Evolutionary conservation across 768 basidiomycete species (phyloP).

Genomic region (Tylopilus felleus): DNA sequence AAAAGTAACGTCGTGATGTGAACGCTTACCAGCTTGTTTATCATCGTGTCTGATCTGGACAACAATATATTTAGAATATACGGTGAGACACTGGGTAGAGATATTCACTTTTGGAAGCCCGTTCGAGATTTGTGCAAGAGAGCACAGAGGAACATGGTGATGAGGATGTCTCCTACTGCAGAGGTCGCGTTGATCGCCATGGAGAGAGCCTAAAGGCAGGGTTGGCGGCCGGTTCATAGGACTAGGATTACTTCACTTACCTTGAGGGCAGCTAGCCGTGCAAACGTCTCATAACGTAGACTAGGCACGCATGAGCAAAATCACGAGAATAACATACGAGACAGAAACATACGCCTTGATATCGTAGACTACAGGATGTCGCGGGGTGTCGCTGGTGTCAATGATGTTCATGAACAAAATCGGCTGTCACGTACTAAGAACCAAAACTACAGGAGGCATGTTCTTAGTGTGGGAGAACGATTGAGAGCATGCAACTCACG

Average conservation of each 20-base stretch:
- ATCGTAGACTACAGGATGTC: background rate
- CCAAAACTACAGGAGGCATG: constrained; percentile 19
- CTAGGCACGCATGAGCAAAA: constrained; percentile 32
- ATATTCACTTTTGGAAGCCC: constrained; percentile 42
- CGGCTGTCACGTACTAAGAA: constrained; percentile 20
- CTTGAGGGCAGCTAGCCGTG: background rate
- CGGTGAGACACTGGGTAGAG: background rate
- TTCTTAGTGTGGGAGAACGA: constrained; percentile 1
- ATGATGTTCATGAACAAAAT: too few relatives aligned
- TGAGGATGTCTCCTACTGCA: constrained; percentile 39
- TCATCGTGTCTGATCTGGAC: constrained; percentile 44
- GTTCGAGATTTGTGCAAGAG: constrained; percentile 48
- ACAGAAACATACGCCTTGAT: constrained; percentile 4
- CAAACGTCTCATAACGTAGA: constrained; percentile 20
- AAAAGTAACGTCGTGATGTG: background rate
- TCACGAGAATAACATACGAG: background rate
- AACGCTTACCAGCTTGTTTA: constrained; percentile 41
- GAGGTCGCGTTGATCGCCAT: constrained; percentile 41
- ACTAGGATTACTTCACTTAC: background rate
- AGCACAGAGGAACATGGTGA: constrained; percentile 40
- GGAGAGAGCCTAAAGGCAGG: background rate
- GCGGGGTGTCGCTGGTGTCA: background rate
- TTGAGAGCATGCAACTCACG: constrained; percentile 11
- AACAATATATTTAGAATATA: too few relatives aligned
- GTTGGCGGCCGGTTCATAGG: background rate